Evolutionary conservation across 768 basidiomycete genomes (phyloP), one percentile per base, ranked within the genome.

Genomic region (Agrocybe pediades): DNA sequence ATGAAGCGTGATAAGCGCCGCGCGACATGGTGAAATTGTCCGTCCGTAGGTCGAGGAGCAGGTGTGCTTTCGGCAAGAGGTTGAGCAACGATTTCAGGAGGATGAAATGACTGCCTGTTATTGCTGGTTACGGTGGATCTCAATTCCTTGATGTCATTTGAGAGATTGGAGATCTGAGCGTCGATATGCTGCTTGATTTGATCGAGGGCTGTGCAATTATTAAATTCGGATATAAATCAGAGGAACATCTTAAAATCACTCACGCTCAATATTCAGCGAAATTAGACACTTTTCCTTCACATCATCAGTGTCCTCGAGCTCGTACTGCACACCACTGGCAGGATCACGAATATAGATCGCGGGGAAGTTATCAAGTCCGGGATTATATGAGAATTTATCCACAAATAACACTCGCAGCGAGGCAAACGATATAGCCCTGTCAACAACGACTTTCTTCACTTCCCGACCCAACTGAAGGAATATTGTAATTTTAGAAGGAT

Each of bases 131-230:
- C 84, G 2, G 80, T 76, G 2, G 77, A 74, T 62, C 85, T 87
- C 61, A 98, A 81, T 39, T 98, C 95, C 60, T 94, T 93, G 71
- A 98, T 82, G 54, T 98, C 95, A 58, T 88, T 87, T 25, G 92
- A 85, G 16, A 99, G 75, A 0, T 75, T 75, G 0, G 90, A 86
- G 56, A 99, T 95, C 63, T 96, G 95, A 2, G 84, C 64, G 64
- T 99, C 96, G 60, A 99, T 95, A 67, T 99, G 96, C 65, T 98
- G 94, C 68, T 96, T 98, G 69, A 99, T 96, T 68, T 98, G 96
- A 71, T 99, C 95, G 50, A 98, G 86, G 20, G 94, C 96, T 99
- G 62, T 17, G 41, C 57, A 41, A 20, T 24, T 15, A 36, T 46
- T 56, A 45, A 55, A 51, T 54, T 49, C 48, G 39, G 9, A 36